Conservation (phyloP, 179 eudicot genomes). For the Drosera spatulata region DNA sequence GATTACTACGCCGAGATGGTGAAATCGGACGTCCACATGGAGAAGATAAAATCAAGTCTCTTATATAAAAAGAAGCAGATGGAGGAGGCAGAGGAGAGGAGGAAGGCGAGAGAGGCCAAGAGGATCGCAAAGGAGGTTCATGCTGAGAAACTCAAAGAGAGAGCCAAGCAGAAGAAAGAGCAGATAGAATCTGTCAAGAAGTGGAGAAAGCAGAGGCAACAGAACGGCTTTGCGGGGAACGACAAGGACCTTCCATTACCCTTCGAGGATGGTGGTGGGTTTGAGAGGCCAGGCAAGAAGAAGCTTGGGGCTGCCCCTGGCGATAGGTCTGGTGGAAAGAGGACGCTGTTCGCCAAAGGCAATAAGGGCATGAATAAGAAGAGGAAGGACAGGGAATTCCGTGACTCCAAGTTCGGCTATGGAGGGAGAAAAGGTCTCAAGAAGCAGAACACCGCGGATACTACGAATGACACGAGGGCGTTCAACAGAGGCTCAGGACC, state of each 20-base stretch:
- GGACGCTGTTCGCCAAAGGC: slow-evolving; percentile 28
- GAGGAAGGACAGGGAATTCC: slow-evolving; percentile 41
- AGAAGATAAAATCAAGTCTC: slow-evolving; percentile 60
- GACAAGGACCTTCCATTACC: slow-evolving; percentile 51
- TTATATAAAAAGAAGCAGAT: slow-evolving; percentile 62
- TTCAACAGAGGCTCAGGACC: slow-evolving; percentile 27
- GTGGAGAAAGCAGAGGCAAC: slow-evolving; percentile 83
- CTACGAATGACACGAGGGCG: slow-evolving; percentile 54
- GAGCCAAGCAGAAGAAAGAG: slow-evolving; percentile 73
- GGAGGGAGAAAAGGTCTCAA: slow-evolving; percentile 85
- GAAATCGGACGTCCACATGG: slow-evolving; percentile 82
- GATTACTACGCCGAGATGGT: slow-evolving; percentile 96
- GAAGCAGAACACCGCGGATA: slow-evolving; percentile 76
- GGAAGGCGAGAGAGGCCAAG: slow-evolving; percentile 72
- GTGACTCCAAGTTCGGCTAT: slow-evolving; percentile 59
- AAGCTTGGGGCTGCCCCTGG: slow-evolving; percentile 57
- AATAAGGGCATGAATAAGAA: slow-evolving; percentile 40
- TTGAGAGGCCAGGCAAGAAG: slow-evolving; percentile 45
- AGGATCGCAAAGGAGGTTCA: slow-evolving; percentile 75
- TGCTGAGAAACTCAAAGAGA: slow-evolving; percentile 68
- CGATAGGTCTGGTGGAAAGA: slow-evolving; percentile 78
- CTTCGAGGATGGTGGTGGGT: slow-evolving; percentile 58
- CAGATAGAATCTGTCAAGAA: slow-evolving; percentile 84
- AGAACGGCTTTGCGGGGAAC: slow-evolving; percentile 49
- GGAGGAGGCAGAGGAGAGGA: slow-evolving; percentile 93